These are phyloP conservation scores for Cladosporium colombiae DNA, from an alignment of 2,329 filamentous ascomycete genomes.

Conservation along the genomic window DNA sequence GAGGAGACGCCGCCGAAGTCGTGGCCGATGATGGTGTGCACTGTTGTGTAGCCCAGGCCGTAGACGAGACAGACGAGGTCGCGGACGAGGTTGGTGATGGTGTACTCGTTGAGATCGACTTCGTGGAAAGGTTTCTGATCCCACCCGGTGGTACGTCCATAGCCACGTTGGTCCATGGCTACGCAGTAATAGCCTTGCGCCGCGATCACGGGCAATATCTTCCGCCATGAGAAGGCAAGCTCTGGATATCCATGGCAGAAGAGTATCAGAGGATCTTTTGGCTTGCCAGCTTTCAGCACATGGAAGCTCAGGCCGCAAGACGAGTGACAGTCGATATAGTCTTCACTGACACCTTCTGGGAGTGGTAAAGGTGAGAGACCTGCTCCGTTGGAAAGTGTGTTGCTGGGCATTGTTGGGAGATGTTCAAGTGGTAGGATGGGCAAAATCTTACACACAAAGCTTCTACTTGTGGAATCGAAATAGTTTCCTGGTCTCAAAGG, in stretches of 20 bases:
- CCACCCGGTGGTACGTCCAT: conserved; percentile 66
- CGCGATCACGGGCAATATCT: conserved; percentile 61
- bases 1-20: conserved; percentile 66
- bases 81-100: conserved; percentile 59
- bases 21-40: conserved; percentile 63
- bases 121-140: conserved; percentile 52
- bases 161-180: conserved; percentile 68
- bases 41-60: conserved; percentile 60
- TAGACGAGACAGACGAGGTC: conserved; percentile 64
- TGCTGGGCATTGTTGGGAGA: background rate
- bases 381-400: conserved; percentile 2
- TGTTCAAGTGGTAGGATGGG: background rate
- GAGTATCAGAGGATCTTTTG: conserved; percentile 57
- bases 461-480: background rate
- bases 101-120: conserved; percentile 59
- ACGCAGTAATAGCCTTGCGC: conserved; percentile 64
- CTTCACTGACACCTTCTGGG: conserved; percentile 56
- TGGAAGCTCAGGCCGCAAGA: conserved; percentile 62
- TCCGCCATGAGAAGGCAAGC: conserved; percentile 69
- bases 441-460: background rate
- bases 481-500: background rate
- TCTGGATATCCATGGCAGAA: conserved; percentile 69
- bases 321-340: conserved; percentile 56
- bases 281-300: conserved; percentile 56
- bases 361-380: conserved; percentile 50